A percentile compares a stretch with the other conserved stretches of the same genome.
phyloP scores from a whole-genome alignment of 805 yeast genomes.

The Lachancea lanzarotensis region DNA sequence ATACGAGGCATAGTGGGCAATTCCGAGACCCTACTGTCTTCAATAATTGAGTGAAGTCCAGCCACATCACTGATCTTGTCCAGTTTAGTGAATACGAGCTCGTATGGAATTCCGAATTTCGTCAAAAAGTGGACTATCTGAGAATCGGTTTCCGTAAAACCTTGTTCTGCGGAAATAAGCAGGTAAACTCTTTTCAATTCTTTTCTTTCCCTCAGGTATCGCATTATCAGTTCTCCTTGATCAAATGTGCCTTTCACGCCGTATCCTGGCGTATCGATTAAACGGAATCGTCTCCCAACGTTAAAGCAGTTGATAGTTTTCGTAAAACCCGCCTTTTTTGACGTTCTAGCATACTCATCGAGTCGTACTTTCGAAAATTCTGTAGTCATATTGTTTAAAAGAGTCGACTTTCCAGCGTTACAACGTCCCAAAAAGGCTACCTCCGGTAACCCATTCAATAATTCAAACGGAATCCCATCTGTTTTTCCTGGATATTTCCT shows the following conservation, averaged over 20 bases:
- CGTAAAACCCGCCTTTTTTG: slow-evolving; percentile 50
- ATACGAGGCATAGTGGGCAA: slow-evolving; percentile 36
- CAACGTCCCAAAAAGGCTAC: slow-evolving; percentile 72
- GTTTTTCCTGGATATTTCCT: slow-evolving; percentile 25
- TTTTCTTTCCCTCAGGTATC: slow-evolving; percentile 51
- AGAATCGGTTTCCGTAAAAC: slow-evolving; percentile 53
- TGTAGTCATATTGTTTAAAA: slow-evolving; percentile 56
- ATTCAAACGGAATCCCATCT: slow-evolving; percentile 25
- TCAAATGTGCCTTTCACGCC: slow-evolving; percentile 58
- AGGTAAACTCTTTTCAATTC: slow-evolving; percentile 54
- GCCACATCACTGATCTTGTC: slow-evolving; percentile 44
- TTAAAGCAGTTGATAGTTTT: slow-evolving; percentile 65
- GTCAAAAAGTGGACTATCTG: slow-evolving; percentile 45
- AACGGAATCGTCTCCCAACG: slow-evolving; percentile 52
- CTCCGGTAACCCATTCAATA: slow-evolving; percentile 52
- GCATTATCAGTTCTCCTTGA: slow-evolving; percentile 66
- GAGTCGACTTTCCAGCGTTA: slow-evolving; percentile 80
- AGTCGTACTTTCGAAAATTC: slow-evolving; percentile 29
- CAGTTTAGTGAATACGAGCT: slow-evolving; percentile 69
- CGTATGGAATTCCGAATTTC: slow-evolving; percentile 58
- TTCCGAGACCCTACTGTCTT: slow-evolving; percentile 36
- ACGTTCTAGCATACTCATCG: slow-evolving; percentile 45
- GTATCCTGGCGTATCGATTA: slow-evolving; percentile 89
- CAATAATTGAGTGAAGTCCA: slow-evolving; percentile 36
- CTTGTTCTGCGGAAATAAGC: slow-evolving; percentile 53